Evolutionary conservation across 2,329 filamentous ascomycete species (phyloP), one percentile per base, ranked within the genome.

Genomic region (Cercospora zeina): DNA sequence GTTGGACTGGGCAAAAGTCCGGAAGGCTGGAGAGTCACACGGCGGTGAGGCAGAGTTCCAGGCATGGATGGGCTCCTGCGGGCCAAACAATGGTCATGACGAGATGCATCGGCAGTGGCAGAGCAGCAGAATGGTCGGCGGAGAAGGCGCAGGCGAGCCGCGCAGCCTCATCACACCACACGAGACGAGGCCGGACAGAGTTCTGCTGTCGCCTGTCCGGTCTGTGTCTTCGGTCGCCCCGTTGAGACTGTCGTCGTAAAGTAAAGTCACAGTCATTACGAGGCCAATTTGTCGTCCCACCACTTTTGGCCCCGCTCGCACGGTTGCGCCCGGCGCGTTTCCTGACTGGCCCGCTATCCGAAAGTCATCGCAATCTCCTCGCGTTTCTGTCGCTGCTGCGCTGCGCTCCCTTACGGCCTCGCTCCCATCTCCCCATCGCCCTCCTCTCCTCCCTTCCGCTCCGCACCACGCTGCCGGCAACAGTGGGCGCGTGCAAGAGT

Each of bases 401-500:
- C 21, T 45, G 39, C 8, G 39, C 21, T 57, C 21, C 45, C 42
- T 42, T 56, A 24, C 21, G 45, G 34, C 19, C 54, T 30, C 24
- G 36, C 19, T 33, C 36, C 59, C 34, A 37, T 47, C 54, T 58
- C 54, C 24, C 50, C 51, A 37, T 36, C 50, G 34, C 51, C 27
- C 57, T 47, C 27, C 57, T 47, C 45, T 31, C 36, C 30, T 49
- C 45, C 37, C 55, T 50, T 11, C 36, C 53, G 39, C 49, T 36
- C 49, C 39, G 24, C 61, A 51, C 34, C 45, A 51, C 56, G 33
- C 61, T 62, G 61, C 56, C 57, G 61, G 61, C 61, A 59, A 59
- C 61, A 59, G 56, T 61, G 61, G 49, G 61, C 50, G 57, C 56
- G 61, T 62, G 39, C 49, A 54, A 47, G 56, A 45, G 36, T 58